Conservation (phyloP, 805 yeast genomes). For the Kuraishia hungarica region DNA sequence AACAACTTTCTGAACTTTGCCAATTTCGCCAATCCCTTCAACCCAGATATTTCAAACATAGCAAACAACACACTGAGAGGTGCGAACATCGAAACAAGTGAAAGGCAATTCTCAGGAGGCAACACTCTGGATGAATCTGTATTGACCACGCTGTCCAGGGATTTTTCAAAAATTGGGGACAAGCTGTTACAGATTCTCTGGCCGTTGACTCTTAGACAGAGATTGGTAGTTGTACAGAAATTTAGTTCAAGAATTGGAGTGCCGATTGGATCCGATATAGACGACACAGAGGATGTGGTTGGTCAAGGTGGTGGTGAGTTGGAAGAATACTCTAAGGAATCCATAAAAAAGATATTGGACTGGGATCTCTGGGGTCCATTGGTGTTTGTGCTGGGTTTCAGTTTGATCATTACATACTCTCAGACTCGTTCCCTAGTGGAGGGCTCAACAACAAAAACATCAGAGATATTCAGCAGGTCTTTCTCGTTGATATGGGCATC, state of each 20-base stretch:
- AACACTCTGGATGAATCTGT: slow-evolving; percentile 54
- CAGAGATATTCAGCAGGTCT: slow-evolving; percentile 45
- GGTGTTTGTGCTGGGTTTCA: slow-evolving; percentile 38
- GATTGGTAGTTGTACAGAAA: slow-evolving; percentile 18
- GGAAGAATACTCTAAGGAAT: slow-evolving; percentile 25
- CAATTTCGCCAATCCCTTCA: slow-evolving; percentile 25
- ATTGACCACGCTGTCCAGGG: slow-evolving; percentile 32
- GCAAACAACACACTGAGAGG: slow-evolving; percentile 10
- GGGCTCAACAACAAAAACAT: slow-evolving; percentile 24
- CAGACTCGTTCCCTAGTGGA: slow-evolving; percentile 20
- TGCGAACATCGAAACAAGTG: slow-evolving; percentile 26
- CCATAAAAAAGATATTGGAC: slow-evolving; percentile 31
- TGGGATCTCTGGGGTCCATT: slow-evolving; percentile 64
- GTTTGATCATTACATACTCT: slow-evolving; percentile 39
- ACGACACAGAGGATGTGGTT: slow-evolving; percentile 12
- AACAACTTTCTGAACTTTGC: slow-evolving; percentile 18
- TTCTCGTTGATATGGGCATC: slow-evolving; percentile 46
- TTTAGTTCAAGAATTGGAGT: slow-evolving; percentile 16
- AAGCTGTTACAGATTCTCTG: slow-evolving; percentile 25
- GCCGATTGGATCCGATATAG: slow-evolving; percentile 3
- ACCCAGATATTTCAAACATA: slow-evolving; percentile 11
- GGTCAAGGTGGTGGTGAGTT: slow-evolving; percentile 10
- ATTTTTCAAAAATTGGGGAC: slow-evolving; percentile 22
- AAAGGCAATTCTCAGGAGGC: slow-evolving; percentile 48
- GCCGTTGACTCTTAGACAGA: slow-evolving; percentile 25